phyloP scores from a whole-genome alignment of 208 protist genomes.

The Crithidia thermophila region DNA sequence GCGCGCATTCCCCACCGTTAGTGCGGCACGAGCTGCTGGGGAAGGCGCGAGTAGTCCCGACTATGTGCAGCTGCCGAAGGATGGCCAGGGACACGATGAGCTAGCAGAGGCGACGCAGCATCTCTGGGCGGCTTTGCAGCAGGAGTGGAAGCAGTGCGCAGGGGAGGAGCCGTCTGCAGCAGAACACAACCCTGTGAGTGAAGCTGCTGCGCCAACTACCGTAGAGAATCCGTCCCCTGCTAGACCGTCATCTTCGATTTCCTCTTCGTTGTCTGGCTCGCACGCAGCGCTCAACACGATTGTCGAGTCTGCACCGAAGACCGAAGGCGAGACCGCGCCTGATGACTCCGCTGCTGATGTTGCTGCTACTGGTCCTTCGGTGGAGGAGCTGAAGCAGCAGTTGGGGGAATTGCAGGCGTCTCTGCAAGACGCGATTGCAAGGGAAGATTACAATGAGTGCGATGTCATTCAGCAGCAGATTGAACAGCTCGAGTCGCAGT shows the following conservation, averaged over 20 bases:
- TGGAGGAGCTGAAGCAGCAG: not conserved
- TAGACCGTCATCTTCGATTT: not conserved
- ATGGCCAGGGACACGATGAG: slow-evolving; percentile 15
- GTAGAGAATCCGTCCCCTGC: not conserved
- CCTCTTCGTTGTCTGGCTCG: no score
- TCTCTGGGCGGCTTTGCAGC: slow-evolving; percentile 5
- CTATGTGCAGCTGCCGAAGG: slow-evolving; percentile 10
- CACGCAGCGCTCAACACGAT: not conserved
- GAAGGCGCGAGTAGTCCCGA: not conserved
- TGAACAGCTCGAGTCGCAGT: not conserved
- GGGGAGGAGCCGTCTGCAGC: no score
- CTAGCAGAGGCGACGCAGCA: slow-evolving; percentile 11
- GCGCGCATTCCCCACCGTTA: no score
- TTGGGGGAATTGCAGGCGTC: not conserved
- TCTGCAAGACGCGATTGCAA: slow-evolving; percentile 9
- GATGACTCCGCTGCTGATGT: not conserved
- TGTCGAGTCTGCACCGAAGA: not conserved
- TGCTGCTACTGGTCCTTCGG: not conserved
- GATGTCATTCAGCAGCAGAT: slow-evolving; percentile 6
- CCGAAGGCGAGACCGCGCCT: not conserved
- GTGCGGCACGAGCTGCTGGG: no score
- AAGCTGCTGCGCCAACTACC: no score
- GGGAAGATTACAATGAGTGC: slow-evolving; percentile 12
- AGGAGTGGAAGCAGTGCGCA: slow-evolving; percentile 26
- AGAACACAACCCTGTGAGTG: not conserved